A percentile compares a stretch with the other conserved stretches of the same genome.
Conservation (phyloP, 257 asterid genomes). For the Petunia secreta region DNA sequence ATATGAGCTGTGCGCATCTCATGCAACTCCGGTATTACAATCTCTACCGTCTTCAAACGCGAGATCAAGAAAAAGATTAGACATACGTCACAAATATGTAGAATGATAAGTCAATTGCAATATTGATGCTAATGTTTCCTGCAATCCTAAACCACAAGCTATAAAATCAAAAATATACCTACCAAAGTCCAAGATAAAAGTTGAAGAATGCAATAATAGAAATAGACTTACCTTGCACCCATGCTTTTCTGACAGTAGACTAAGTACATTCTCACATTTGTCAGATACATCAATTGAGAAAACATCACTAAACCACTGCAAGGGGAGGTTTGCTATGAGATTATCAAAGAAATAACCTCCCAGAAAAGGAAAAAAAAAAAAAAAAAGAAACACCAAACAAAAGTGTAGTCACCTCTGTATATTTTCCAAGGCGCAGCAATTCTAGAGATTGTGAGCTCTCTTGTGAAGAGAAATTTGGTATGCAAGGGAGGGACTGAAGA, state of each 20-base stretch:
- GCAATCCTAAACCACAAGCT: conserved; percentile 23
- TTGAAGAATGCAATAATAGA: conserved; percentile 22
- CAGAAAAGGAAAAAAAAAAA: no score
- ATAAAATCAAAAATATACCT: neutral
- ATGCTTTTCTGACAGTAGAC: conserved; percentile 65
- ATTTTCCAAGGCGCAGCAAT: conserved; percentile 77
- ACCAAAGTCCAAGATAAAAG: conserved; percentile 24
- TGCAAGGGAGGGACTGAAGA: conserved; percentile 76
- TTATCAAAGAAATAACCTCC: conserved; percentile 26
- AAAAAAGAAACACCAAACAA: conserved; percentile 27
- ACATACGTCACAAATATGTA: conserved; percentile 25
- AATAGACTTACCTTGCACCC: conserved; percentile 76
- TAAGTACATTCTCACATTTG: conserved; percentile 82
- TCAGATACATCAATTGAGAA: conserved; percentile 81
- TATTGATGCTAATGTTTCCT: conserved; percentile 11
- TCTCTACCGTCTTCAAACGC: conserved; percentile 74
- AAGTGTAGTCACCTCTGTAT: conserved; percentile 67
- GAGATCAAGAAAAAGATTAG: conserved; percentile 38
- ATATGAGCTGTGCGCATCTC: conserved; percentile 94
- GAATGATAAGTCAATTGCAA: conserved; percentile 19
- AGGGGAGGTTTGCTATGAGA: conserved; percentile 29
- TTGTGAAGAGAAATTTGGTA: conserved; percentile 70
- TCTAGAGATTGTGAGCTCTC: conserved; percentile 53
- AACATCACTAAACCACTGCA: conserved; percentile 90
- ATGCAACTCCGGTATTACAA: conserved; percentile 83